Percentiles rank a stretch among this genome's conserved stretches.
Conservation (phyloP, 441 rosid species). For the Kokia cookei region DNA sequence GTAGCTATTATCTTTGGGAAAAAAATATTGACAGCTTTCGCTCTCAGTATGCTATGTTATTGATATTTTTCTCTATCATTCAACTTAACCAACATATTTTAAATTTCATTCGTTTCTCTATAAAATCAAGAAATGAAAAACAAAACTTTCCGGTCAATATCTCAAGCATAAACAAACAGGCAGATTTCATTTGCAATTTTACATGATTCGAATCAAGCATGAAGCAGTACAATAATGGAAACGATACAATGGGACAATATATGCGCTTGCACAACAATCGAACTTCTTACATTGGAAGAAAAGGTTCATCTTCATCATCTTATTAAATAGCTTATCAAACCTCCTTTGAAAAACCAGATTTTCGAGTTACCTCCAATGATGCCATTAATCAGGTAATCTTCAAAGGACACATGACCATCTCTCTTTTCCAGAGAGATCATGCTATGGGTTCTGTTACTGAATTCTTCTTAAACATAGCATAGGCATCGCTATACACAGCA, state of each 20-base stretch:
- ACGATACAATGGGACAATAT: neutral
- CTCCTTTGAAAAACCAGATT: conserved; percentile 3
- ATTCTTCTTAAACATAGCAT: conserved; percentile 58
- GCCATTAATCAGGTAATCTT: neutral
- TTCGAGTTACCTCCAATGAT: neutral
- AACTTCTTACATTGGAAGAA: neutral
- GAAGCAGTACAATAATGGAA: neutral
- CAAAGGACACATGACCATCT: neutral
- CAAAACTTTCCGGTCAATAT: neutral
- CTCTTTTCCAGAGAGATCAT: conserved; percentile 14
- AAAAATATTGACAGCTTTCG: neutral
- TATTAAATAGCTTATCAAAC: neutral
- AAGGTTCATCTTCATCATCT: neutral
- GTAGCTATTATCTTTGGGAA: neutral
- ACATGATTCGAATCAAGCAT: neutral
- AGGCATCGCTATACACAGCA: conserved; percentile 33
- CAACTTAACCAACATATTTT: neutral
- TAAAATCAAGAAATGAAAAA: neutral
- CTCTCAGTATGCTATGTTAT: neutral
- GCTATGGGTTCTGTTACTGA: conserved; percentile 12
- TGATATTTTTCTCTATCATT: neutral
- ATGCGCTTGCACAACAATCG: neutral
- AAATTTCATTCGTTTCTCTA: neutral
- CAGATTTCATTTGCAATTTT: neutral
- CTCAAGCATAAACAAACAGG: neutral